Evolutionary conservation across 2,329 filamentous ascomycete species (phyloP), one percentile per base, ranked within the genome.

Genomic region (Dactylella cylindrospora): DNA sequence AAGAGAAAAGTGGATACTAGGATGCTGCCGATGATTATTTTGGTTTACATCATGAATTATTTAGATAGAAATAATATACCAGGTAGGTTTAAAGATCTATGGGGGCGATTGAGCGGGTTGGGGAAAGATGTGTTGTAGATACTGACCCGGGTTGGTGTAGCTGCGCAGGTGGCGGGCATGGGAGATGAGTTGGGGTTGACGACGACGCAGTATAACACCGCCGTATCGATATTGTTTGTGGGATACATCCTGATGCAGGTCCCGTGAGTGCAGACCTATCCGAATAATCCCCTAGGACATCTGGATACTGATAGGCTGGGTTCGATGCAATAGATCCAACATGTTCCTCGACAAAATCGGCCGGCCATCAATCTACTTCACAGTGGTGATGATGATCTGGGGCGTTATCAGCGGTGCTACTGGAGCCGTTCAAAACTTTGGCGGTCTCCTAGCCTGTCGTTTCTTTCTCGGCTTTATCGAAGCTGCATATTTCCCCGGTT

Each of bases 41-140:
- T 88, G 66, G 86, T 89, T 74, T 89, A 88, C 69, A 86, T 89
- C 70, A 77, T 86, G 74, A 88, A 89, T 73, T 89, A 87, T 71
- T 72, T 85, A 9, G 80, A 83, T 66, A 74, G 78, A 33, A 82
- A 81, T 67, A 81, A 82, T 53, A 81, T 83, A 51, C 79, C 79
- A 2, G 61, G 61, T 61, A 41, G 12, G 15, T 38, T 38, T 13
- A 35, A 6, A 35, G n/a, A 13, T 15, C 6, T 13, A n/a, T 17
- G 13, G 12, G 3, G 10, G 33, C 22, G 33, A 12, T 38, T 13
- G 13, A 7, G 33, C n/a, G 17, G 15, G 15, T 17, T n/a, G n/a
- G 33, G 13, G 33, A 10, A 38, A 6, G 13, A 7, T 38, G 13
- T 20, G 7, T 17, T 25, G 6, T 2, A n/a, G 23, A 17, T 15